These are phyloP conservation scores for Theileria luwenshuni DNA, from an alignment of 169 alveolate species.

Conservation along the genomic window DNA sequence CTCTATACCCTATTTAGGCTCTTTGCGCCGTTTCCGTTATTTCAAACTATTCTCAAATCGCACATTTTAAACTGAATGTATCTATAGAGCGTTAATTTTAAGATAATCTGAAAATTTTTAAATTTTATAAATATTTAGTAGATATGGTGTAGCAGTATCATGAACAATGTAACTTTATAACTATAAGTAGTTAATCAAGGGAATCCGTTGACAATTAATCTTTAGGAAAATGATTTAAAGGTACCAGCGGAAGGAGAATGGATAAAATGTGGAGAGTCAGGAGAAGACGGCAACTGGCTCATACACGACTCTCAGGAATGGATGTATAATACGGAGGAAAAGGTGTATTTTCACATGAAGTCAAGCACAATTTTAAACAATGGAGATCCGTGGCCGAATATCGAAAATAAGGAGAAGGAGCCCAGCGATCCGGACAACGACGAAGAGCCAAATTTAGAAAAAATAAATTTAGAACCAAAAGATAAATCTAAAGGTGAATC, in stretches of 20 bases:
- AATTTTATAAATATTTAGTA: not conserved
- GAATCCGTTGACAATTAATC: too few relatives aligned
- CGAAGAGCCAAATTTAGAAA: not conserved
- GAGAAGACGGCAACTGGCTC: conserved; percentile 67
- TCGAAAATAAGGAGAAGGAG: conserved; percentile 11
- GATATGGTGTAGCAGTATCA: not conserved
- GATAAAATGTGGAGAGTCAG: conserved; percentile 26
- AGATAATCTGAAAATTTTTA: conserved; percentile 3
- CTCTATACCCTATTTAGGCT: conserved; percentile 41
- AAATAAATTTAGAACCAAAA: not conserved
- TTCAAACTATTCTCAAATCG: conserved; percentile 49
- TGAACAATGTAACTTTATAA: too few relatives aligned
- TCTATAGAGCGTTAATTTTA: conserved; percentile 36
- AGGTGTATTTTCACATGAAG: conserved; percentile 67
- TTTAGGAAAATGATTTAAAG: not conserved
- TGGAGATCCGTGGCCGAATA: too few relatives aligned
- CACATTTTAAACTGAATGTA: conserved; percentile 60
- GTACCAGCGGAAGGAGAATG: conserved; percentile 4
- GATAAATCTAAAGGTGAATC: conserved; percentile 9
- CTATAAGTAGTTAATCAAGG: too few relatives aligned
- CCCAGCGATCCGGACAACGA: not conserved
- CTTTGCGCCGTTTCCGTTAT: conserved; percentile 60
- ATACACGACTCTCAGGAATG: conserved; percentile 70
- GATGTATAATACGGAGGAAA: conserved; percentile 71
- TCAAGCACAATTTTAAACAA: conserved; percentile 41